phyloP scores from a whole-genome alignment of 331 rosid genomes.

The Saraca asoca region DNA sequence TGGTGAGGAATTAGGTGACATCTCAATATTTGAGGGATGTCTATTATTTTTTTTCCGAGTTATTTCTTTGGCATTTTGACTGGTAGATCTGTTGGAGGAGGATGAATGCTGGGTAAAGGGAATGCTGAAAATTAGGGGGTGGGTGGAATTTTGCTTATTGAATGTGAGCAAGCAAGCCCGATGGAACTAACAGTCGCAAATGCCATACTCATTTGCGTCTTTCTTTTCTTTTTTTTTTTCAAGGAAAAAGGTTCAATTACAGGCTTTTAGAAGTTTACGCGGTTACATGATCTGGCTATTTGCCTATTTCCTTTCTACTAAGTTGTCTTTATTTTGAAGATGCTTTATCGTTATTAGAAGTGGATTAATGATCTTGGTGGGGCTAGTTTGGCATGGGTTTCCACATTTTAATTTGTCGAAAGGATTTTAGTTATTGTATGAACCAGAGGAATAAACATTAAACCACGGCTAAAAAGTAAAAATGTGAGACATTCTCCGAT shows the following conservation, averaged over 20 bases:
- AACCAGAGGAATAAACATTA: no score
- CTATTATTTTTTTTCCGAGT: slow-evolving; percentile 38
- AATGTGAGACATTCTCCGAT: no score
- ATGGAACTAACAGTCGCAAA: slow-evolving; percentile 67
- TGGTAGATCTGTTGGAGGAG: slow-evolving; percentile 63
- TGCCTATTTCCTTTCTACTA: neutral
- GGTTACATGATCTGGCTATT: slow-evolving; percentile 23
- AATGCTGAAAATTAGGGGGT: slow-evolving; percentile 30
- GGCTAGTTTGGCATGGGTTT: no score
- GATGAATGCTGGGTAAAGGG: slow-evolving; percentile 28
- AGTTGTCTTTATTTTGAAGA: slow-evolving; percentile 26
- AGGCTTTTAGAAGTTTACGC: slow-evolving; percentile 46
- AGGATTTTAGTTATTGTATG: no score
- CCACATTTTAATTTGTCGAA: no score
- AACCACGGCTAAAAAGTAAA: no score
- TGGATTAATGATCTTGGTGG: neutral
- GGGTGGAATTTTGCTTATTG: slow-evolving; percentile 38
- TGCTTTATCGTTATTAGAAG: slow-evolving; percentile 34
- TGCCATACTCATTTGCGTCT: slow-evolving; percentile 56
- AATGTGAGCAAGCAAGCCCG: slow-evolving; percentile 45
- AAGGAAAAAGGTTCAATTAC: slow-evolving; percentile 37
- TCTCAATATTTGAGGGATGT: slow-evolving; percentile 34
- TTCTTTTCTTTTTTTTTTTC: slow-evolving; percentile 32
- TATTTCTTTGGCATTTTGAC: slow-evolving; percentile 63
- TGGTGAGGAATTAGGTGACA: slow-evolving; percentile 22